Evolutionary conservation across 129 eudicot genomes (phyloP), one percentile per base, ranked within the genome.

Genomic region (Rutidosis leptorrhynchoides): DNA sequence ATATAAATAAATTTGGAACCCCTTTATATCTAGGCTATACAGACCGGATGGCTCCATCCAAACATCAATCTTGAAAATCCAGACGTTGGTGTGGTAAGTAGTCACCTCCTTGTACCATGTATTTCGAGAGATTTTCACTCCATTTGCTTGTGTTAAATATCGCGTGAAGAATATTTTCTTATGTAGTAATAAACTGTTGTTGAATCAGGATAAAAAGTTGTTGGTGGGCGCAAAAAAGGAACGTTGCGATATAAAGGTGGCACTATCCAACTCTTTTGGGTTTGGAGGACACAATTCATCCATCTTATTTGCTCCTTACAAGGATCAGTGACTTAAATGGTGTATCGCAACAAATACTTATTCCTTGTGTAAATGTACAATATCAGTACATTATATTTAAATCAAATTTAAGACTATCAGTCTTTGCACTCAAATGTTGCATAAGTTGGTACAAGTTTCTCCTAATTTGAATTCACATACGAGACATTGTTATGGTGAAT

Each of bases 281-380:
- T 87, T 87, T 71, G 95, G 95, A 49, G 95, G 95, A 35, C 95
- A 87, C 49, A 87, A 87, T 78, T 87, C 91, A 46, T 82, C 86
- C 19, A 84, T 87, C 72, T 54, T 87, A 58, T 87, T 87, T 49
- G 88, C 88, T 55, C 95, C 95, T 27, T 85, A 79, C 71, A 74
- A 74, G 66, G 78, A 72, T 64, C 22, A 73, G 68, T 58, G 55
- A 62, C 58, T 66, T 73, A 20, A 19, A 17, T 16, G 26, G 7
- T 5, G 35, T 30, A 17, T 16, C 26, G 62, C 21, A 51, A 5
- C 64, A 48, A n/a, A 7, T 33, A 32, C 4, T 14, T 15, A 30
- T 16, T 20, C 26, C 59, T 23, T 74, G 16, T 66, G 73, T 66
- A 74, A 51, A 74, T 74, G 25, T 66, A 57, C 72, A 57, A 56